These are phyloP conservation scores for Tricholoma saponaceum DNA, from an alignment of 768 basidiomycete genomes.

Conservation along the genomic window DNA sequence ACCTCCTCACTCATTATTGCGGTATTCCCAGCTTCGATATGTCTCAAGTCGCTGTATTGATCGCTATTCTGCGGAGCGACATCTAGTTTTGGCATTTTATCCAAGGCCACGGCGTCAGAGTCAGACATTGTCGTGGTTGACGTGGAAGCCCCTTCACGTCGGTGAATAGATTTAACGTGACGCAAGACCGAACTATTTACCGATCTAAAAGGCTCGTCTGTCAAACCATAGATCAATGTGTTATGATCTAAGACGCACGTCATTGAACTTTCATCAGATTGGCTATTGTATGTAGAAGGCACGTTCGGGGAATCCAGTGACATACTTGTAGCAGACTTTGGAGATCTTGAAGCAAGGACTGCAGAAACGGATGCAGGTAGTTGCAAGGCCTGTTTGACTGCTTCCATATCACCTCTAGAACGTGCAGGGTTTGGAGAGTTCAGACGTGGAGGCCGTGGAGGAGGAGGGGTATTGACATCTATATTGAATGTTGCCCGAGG, in stretches of 20 bases:
- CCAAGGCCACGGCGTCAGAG: slow-evolving; percentile 8
- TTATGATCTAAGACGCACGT: slow-evolving; percentile 11
- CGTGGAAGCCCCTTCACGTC: slow-evolving; percentile 60
- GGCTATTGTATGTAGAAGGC: background rate
- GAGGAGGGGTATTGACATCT: slow-evolving; percentile 39
- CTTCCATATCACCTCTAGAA: slow-evolving; percentile 46
- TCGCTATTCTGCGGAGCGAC: background rate
- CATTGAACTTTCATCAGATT: slow-evolving; percentile 6
- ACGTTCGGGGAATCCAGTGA: slow-evolving; percentile 5
- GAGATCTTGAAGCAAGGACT: slow-evolving; percentile 29
- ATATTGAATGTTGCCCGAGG: slow-evolving; percentile 54
- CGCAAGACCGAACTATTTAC: slow-evolving; percentile 9
- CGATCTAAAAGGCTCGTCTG: slow-evolving; percentile 8
- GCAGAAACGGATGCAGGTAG: slow-evolving; percentile 52
- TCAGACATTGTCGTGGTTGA: slow-evolving; percentile 12
- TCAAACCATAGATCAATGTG: slow-evolving; percentile 4
- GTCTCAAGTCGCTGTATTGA: slow-evolving; percentile 4
- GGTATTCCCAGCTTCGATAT: slow-evolving; percentile 1
- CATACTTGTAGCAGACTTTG: slow-evolving; percentile 5
- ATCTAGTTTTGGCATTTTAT: slow-evolving; percentile 4
- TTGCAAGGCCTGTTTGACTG: slow-evolving; percentile 56
- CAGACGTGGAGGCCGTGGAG: slow-evolving; percentile 61
- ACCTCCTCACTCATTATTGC: slow-evolving; percentile 13
- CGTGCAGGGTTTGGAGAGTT: slow-evolving; percentile 49
- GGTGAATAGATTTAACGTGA: slow-evolving; percentile 29